phyloP scores from a whole-genome alignment of 2,329 filamentous ascomycete species.

The Aspergillus sp. region DNA sequence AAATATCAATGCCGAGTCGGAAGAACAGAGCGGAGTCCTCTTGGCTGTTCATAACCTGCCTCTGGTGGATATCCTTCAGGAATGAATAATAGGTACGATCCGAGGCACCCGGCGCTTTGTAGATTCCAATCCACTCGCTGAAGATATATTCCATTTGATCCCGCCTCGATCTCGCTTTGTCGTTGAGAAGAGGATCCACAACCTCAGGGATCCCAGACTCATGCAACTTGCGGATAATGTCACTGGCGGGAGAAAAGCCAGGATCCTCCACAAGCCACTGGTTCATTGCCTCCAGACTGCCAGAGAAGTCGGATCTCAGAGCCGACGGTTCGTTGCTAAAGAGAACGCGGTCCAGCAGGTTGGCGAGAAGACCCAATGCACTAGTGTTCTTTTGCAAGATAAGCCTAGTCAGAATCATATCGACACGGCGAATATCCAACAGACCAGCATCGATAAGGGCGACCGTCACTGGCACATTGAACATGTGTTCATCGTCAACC shows the following conservation, averaged over 20 bases:
- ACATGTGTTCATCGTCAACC: constrained; percentile 51
- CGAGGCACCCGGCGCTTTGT: constrained; percentile 64
- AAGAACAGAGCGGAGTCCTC: constrained; percentile 75
- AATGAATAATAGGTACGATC: constrained; percentile 67
- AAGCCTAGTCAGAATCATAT: constrained; percentile 62
- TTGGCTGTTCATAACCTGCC: constrained; percentile 60
- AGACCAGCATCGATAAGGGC: constrained; percentile 51
- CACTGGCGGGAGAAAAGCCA: constrained; percentile 54
- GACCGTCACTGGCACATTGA: constrained; percentile 53
- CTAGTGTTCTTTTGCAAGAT: constrained; percentile 60
- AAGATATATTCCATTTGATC: constrained; percentile 93
- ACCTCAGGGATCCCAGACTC: constrained; percentile 48
- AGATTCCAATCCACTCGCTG: constrained; percentile 84
- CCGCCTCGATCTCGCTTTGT: constrained; percentile 51
- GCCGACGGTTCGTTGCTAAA: constrained; percentile 68
- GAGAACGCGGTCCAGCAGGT: constrained; percentile 67
- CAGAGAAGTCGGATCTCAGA: constrained; percentile 75
- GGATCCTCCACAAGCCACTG: constrained; percentile 70
- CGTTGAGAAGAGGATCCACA: constrained; percentile 45
- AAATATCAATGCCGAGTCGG: constrained; percentile 69
- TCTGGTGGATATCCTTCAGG: constrained; percentile 70
- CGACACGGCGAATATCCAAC: constrained; percentile 55
- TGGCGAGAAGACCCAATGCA: constrained; percentile 70
- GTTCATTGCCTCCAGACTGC: constrained; percentile 71
- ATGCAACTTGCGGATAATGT: constrained; percentile 58